Percentiles rank a stretch among this genome's conserved stretches.
phyloP scores from a whole-genome alignment of 1,139 yeast genomes.

The Arxiozyma bovina region DNA sequence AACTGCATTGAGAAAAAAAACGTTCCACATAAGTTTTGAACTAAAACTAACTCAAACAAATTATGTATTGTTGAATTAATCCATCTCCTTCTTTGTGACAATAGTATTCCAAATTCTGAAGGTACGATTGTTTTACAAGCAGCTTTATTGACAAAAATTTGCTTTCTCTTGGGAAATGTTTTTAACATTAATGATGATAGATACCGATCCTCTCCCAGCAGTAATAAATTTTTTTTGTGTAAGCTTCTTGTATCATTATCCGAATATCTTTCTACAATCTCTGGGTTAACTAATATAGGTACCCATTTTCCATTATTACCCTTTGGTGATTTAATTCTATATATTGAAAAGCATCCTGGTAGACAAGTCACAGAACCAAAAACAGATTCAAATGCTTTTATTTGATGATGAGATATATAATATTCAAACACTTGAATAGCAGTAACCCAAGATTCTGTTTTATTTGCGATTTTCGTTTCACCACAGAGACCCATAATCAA shows the following conservation, averaged over 20 bases:
- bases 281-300: constrained; percentile 92
- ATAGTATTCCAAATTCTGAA: constrained; percentile 63
- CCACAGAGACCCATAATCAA: constrained; percentile 93
- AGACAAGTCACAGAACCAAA: constrained; percentile 96
- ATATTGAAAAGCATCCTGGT: constrained; percentile 97
- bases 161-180: constrained; percentile 90
- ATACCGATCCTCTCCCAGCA: constrained; percentile 91
- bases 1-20: constrained; percentile 97
- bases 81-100: constrained; percentile 98
- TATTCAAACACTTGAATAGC: constrained; percentile 94
- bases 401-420: constrained; percentile 90
- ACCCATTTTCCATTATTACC: constrained; percentile 91
- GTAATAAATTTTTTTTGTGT: constrained; percentile 78
- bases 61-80: constrained; percentile 95
- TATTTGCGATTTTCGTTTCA: constrained; percentile 89
- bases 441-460: constrained; percentile 81
- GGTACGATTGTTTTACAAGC: constrained; percentile 96
- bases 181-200: constrained; percentile 81
- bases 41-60: constrained; percentile 79
- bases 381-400: constrained; percentile 92
- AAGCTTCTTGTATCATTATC: constrained; percentile 83
- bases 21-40: constrained; percentile 89
- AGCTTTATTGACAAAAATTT: constrained; percentile 85
- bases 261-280: constrained; percentile 88
- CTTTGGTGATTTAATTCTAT: constrained; percentile 89